Conservation (phyloP, 177 flowering plant genomes). For the Telopea speciosissima region DNA sequence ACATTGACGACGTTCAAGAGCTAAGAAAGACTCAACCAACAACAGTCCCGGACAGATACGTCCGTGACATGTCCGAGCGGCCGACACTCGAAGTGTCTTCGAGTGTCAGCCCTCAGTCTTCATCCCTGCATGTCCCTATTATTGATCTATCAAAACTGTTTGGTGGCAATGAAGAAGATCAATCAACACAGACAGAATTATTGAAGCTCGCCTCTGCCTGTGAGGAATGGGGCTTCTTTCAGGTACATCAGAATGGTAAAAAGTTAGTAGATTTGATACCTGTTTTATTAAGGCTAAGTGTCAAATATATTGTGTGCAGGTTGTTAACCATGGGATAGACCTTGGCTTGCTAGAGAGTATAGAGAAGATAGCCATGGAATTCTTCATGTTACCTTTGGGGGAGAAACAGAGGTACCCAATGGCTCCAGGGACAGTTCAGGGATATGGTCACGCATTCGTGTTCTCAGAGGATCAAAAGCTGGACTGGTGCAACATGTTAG, state of each 20-base stretch:
- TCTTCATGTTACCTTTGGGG: slow-evolving; percentile 65
- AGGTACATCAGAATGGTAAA: slow-evolving; percentile 31
- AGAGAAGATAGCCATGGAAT: slow-evolving; percentile 54
- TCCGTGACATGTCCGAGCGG: slow-evolving; percentile 16
- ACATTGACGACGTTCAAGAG: slow-evolving; percentile 12
- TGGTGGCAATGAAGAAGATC: slow-evolving; percentile 14
- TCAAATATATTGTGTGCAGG: slow-evolving; percentile 28
- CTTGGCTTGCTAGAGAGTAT: slow-evolving; percentile 38
- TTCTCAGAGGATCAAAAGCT: slow-evolving; percentile 85
- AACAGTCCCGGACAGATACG: slow-evolving; percentile 2
- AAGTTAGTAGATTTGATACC: too few species aligned
- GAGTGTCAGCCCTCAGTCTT: background rate
- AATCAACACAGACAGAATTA: slow-evolving; percentile 25
- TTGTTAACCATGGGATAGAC: slow-evolving; percentile 68
- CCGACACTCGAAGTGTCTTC: slow-evolving; percentile 22
- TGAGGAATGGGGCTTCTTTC: slow-evolving; percentile 86
- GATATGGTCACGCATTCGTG: slow-evolving; percentile 84
- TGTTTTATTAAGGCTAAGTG: too few species aligned
- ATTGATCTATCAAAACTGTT: slow-evolving; percentile 53
- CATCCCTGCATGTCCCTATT: slow-evolving; percentile 37
- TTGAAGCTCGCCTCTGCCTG: slow-evolving; percentile 46
- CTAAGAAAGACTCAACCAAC: slow-evolving; percentile 6
- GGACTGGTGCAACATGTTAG: slow-evolving; percentile 93
- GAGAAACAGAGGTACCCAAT: slow-evolving; percentile 72
- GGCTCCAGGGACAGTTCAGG: slow-evolving; percentile 74